A percentile compares a stretch with the other conserved stretches of the same genome.
Evolutionary conservation across 2,329 filamentous ascomycete genomes (phyloP).

Genomic region (Karstenula rhodostoma): DNA sequence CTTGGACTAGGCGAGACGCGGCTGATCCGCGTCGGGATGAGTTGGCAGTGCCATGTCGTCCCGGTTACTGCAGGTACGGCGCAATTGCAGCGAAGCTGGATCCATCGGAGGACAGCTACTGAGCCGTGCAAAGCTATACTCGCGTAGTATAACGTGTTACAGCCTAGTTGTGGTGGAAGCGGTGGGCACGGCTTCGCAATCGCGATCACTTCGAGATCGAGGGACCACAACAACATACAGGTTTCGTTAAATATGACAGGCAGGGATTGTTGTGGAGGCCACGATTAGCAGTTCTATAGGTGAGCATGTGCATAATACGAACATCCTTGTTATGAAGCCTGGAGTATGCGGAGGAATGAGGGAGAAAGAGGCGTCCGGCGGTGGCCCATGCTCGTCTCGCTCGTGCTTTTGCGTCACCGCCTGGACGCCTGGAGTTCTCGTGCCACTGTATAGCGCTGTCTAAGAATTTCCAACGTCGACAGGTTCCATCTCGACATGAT

Average conservation of each 20-base stretch:
- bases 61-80: conserved; percentile 9
- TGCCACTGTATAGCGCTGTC: too few relatives aligned
- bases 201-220: background rate
- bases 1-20: conserved; percentile 17
- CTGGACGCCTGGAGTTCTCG: background rate
- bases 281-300: background rate
- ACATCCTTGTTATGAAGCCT: background rate
- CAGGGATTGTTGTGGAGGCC: background rate
- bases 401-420: background rate
- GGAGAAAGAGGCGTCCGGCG: background rate
- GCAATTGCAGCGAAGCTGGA: background rate
- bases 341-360: background rate
- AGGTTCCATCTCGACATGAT: background rate
- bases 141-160: background rate
- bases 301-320: background rate
- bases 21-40: conserved; percentile 10
- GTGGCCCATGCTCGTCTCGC: background rate
- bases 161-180: background rate
- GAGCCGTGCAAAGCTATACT: background rate
- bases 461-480: too few relatives aligned
- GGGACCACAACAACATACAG: too few relatives aligned
- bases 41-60: conserved; percentile 19
- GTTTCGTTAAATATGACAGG: background rate
- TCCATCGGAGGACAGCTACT: background rate
- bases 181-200: background rate